A percentile compares a stretch with the other conserved stretches of the same genome.
Conservation (phyloP, 2,329 filamentous ascomycete genomes). For the Sordariomycetes sp. region DNA sequence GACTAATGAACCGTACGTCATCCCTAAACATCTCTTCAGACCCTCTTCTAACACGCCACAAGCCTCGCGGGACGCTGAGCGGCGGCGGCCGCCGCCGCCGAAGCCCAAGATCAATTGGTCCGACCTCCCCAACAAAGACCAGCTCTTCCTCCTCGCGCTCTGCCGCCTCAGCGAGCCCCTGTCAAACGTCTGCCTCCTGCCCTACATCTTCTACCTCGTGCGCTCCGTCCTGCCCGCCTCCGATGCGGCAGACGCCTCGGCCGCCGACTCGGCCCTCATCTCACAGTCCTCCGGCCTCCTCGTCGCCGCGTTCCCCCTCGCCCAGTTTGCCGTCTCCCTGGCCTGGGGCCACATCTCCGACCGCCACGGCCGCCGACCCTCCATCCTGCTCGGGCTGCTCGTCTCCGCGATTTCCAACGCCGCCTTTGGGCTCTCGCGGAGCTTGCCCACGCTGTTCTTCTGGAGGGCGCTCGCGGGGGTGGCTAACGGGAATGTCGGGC, state of each 20-base stretch:
- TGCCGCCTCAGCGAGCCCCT: conserved; percentile 48
- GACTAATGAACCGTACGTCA: not conserved
- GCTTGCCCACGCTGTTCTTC: conserved; percentile 48
- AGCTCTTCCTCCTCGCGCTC: conserved; percentile 19
- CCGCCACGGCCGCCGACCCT: conserved; percentile 25
- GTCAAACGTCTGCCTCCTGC: conserved; percentile 54
- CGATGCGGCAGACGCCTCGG: conserved; percentile 8
- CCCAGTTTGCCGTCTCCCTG: conserved; percentile 59
- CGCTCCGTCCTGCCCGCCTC: conserved; percentile 42
- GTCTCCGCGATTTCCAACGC: conserved; percentile 53
- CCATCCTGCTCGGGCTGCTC: conserved; percentile 54
- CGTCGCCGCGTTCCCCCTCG: conserved; percentile 56
- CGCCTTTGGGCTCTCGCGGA: conserved; percentile 58
- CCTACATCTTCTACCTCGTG: conserved; percentile 67
- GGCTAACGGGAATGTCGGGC: conserved; percentile 63
- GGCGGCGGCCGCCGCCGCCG: not conserved
- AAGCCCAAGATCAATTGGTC: conserved; percentile 4
- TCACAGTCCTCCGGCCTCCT: conserved; percentile 59
- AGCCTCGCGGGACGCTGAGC: not conserved
- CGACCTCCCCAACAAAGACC: conserved; percentile 24
- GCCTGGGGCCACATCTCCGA: conserved; percentile 57
- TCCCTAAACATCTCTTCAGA: not conserved
- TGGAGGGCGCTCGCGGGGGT: conserved; percentile 50
- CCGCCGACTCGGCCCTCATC: conserved; percentile 39
- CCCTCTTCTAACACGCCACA: not conserved